Percentiles rank a stretch among this genome's conserved stretches.
These are phyloP conservation scores for Erodium trifolium DNA, from an alignment of 441 rosid genomes.

Conservation along the genomic window DNA sequence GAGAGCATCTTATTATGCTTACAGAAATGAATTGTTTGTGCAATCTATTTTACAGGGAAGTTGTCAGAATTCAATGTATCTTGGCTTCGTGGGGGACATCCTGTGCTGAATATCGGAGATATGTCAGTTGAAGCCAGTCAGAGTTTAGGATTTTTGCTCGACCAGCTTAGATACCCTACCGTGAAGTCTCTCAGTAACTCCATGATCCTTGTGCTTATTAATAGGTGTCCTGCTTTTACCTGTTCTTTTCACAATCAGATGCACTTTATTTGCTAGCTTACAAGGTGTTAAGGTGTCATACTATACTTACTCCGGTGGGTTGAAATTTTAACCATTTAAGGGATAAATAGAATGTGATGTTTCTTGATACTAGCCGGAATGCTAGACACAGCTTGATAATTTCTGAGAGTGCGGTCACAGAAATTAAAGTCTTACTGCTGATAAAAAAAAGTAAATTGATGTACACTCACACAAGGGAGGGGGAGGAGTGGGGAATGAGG, in stretches of 20 bases:
- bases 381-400: neutral
- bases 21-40: conserved; percentile 12
- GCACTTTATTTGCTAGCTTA: conserved; percentile 14
- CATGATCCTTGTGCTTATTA: conserved; percentile 64
- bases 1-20: neutral
- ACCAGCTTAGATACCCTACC: conserved; percentile 83
- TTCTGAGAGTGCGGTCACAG: neutral
- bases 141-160: conserved; percentile 72
- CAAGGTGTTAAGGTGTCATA: neutral
- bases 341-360: neutral
- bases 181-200: conserved; percentile 70
- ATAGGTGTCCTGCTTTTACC: conserved; percentile 38
- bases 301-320: neutral
- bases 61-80: conserved; percentile 63
- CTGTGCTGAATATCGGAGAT: conserved; percentile 78
- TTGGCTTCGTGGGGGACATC: conserved; percentile 86
- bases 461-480: neutral
- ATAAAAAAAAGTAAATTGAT: neutral
- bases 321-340: neutral
- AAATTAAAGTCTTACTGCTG: too few relatives aligned
- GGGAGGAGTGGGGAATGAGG: neutral
- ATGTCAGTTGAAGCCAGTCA: conserved; percentile 89
- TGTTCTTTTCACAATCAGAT: conserved; percentile 17
- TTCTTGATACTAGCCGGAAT: neutral
- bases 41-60: conserved; percentile 40